Conservation (phyloP, 257 asterid species). For the Eustoma russellianum region DNA sequence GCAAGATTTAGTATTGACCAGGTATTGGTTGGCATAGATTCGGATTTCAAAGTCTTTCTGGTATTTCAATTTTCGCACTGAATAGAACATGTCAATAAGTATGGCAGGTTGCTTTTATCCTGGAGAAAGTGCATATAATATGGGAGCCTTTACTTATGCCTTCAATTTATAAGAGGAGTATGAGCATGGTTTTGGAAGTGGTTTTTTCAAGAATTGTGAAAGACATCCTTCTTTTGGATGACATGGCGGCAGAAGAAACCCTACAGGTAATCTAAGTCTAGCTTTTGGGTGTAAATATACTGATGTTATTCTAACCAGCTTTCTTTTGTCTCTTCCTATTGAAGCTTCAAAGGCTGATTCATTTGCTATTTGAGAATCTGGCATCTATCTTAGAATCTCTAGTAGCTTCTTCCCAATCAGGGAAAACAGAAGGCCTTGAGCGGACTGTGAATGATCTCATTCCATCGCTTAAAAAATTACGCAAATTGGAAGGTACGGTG, state of each 20-base stretch:
- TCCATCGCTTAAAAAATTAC: constrained; percentile 58
- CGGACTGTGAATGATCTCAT: constrained; percentile 31
- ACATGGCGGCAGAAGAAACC: constrained; percentile 98
- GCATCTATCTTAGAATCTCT: constrained; percentile 59
- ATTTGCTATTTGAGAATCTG: constrained; percentile 72
- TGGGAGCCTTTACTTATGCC: constrained; percentile 84
- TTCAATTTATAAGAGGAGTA: constrained; percentile 62
- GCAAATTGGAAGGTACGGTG: constrained; percentile 56
- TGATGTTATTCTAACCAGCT: too few relatives aligned
- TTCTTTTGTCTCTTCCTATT: neutral
- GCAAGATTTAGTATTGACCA: constrained; percentile 89
- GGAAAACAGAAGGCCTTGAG: constrained; percentile 34
- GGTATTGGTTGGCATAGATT: constrained; percentile 27
- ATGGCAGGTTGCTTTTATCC: constrained; percentile 82
- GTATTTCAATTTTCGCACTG: constrained; percentile 8
- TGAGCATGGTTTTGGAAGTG: constrained; percentile 55
- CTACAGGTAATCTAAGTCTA: constrained; percentile 49
- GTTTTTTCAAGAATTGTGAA: constrained; percentile 64
- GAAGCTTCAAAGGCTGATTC: constrained; percentile 79
- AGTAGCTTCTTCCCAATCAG: constrained; percentile 23
- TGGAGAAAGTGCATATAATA: constrained; percentile 92
- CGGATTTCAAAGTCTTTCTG: constrained; percentile 4
- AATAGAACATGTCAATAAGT: constrained; percentile 2
- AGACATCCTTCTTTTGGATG: constrained; percentile 82
- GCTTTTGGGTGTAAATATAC: too few relatives aligned